These are phyloP conservation scores for Cetradonia linearis DNA, from an alignment of 495 filamentous ascomycete species.

Conservation along the genomic window DNA sequence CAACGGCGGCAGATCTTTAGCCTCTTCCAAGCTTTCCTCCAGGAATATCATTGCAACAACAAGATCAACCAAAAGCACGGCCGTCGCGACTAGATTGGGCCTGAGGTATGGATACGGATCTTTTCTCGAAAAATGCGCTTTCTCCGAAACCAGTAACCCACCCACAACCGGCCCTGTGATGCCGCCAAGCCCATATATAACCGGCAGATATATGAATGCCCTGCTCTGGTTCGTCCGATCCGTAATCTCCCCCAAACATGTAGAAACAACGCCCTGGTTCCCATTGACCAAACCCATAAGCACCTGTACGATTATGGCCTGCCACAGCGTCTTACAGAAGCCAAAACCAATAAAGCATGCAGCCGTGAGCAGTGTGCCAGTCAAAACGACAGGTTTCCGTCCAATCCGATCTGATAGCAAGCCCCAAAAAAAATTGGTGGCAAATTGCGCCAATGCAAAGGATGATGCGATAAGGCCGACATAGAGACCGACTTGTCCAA, in stretches of 20 bases:
- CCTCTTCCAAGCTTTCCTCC: conserved; percentile 78
- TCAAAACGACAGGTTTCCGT: conserved; percentile 82
- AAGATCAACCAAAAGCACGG: conserved; percentile 61
- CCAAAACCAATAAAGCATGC: conserved; percentile 79
- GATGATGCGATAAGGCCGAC: conserved; percentile 81
- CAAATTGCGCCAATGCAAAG: conserved; percentile 85
- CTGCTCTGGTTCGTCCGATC: conserved; percentile 86
- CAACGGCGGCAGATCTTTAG: conserved; percentile 50
- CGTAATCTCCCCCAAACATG: conserved; percentile 88
- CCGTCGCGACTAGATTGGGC: conserved; percentile 69
- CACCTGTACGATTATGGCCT: conserved; percentile 74
- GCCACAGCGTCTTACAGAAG: conserved; percentile 70
- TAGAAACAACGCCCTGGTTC: conserved; percentile 79
- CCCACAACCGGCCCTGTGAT: conserved; percentile 87
- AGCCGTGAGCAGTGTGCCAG: conserved; percentile 74
- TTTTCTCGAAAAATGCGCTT: conserved; percentile 37
- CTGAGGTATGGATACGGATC: conserved; percentile 71
- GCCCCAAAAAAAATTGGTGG: conserved; percentile 91
- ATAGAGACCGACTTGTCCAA: conserved; percentile 67
- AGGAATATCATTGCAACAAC: conserved; percentile 64
- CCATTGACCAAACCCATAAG: conserved; percentile 91
- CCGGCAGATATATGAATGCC: conserved; percentile 85
- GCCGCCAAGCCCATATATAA: conserved; percentile 84
- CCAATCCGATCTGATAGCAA: conserved; percentile 81
- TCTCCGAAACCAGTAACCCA: conserved; percentile 61